phyloP scores from a whole-genome alignment of 257 asterid species.

The Solanum piurae region DNA sequence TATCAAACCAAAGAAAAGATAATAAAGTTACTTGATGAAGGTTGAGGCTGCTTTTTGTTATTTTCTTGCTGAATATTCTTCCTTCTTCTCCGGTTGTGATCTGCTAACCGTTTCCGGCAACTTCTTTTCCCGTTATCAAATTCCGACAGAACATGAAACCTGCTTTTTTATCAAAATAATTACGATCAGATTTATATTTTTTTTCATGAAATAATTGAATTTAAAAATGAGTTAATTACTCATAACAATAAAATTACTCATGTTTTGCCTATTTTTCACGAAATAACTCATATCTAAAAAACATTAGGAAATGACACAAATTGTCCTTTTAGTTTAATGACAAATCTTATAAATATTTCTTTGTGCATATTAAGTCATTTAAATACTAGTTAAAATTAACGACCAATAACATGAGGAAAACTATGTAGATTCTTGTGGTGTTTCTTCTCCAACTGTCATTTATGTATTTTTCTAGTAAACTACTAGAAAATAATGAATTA shows the following conservation, averaged over 20 bases:
- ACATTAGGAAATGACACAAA: neutral
- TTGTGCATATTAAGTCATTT: neutral
- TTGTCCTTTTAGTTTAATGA: neutral
- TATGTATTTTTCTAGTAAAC: neutral
- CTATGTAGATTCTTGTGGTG: neutral
- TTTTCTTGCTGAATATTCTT: slow-evolving; percentile 60
- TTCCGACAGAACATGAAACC: slow-evolving; percentile 84
- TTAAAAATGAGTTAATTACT: neutral
- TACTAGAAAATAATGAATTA: neutral
- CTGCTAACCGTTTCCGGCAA: slow-evolving; percentile 93
- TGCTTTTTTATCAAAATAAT: slow-evolving; percentile 3
- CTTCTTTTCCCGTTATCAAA: slow-evolving; percentile 94
- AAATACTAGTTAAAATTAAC: neutral
- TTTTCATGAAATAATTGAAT: neutral
- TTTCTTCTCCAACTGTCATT: neutral
- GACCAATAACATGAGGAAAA: neutral
- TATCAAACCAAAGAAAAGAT: neutral
- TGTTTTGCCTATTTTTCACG: neutral
- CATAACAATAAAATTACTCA: neutral
- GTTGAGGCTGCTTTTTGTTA: slow-evolving; percentile 38
- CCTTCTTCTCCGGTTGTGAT: slow-evolving; percentile 84
- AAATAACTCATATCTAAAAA: neutral
- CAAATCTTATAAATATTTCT: neutral
- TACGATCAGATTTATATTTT: neutral
- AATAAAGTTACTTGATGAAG: neutral